Percentiles rank a stretch among this genome's conserved stretches.
phyloP scores from a whole-genome alignment of 176 grass and related monocot species.

The Triticum timopheevii region DNA sequence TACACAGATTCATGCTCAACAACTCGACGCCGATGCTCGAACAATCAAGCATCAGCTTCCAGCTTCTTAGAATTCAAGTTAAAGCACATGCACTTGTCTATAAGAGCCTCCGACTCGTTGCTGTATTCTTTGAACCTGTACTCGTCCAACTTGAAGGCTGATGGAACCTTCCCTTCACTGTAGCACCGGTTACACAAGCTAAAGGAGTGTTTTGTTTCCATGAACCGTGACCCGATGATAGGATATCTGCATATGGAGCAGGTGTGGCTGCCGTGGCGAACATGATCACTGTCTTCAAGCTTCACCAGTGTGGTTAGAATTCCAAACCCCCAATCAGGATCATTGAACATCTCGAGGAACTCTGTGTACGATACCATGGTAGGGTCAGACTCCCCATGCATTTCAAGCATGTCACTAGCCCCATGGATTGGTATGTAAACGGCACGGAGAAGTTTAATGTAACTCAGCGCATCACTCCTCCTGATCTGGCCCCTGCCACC shows the following conservation, averaged over 20 bases:
- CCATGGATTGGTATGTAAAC: slow-evolving; percentile 87
- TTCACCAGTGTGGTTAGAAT: slow-evolving; percentile 76
- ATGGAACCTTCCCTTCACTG: slow-evolving; percentile 97
- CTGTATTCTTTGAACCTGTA: slow-evolving; percentile 96
- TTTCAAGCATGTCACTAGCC: slow-evolving; percentile 84
- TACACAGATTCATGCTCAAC: slow-evolving; percentile 35
- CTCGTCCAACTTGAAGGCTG: slow-evolving; percentile 78
- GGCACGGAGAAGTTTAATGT: slow-evolving; percentile 77
- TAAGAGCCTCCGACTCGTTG: slow-evolving; percentile 68
- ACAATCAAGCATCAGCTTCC: slow-evolving; percentile 65
- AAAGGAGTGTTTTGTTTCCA: slow-evolving; percentile 81
- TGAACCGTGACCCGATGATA: slow-evolving; percentile 90
- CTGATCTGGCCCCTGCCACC: slow-evolving; percentile 61
- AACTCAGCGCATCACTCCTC: slow-evolving; percentile 73
- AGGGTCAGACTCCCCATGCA: slow-evolving; percentile 92
- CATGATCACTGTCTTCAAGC: slow-evolving; percentile 88
- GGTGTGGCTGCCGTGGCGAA: slow-evolving; percentile 76
- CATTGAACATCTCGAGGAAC: slow-evolving; percentile 98
- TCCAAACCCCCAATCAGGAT: slow-evolving; percentile 94
- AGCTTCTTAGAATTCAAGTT: slow-evolving; percentile 62
- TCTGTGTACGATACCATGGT: slow-evolving; percentile 90
- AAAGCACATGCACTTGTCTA: slow-evolving; percentile 89
- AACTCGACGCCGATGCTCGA: slow-evolving; percentile 1
- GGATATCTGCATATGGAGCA: slow-evolving; percentile 91
- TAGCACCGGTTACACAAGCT: slow-evolving; percentile 93